These are phyloP conservation scores for Effrenium voratum DNA, from an alignment of 73 alveolate genomes.

Conservation along the genomic window DNA sequence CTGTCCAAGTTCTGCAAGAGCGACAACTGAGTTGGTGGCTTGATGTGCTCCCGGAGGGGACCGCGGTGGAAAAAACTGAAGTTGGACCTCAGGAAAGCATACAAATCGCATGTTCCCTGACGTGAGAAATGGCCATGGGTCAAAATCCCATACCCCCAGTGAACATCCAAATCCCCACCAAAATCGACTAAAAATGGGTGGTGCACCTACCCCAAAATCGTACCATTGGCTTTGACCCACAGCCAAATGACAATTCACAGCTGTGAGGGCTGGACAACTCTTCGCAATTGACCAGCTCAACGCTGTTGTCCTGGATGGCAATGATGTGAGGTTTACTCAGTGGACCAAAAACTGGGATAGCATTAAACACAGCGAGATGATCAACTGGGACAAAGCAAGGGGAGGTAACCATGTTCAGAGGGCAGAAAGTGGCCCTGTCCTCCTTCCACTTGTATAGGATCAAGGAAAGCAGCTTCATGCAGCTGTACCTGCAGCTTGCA, in stretches of 20 bases:
- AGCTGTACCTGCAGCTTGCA: not conserved
- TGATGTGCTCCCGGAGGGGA: slow-evolving; percentile 88
- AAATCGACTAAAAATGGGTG: too few species aligned
- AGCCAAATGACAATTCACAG: too few species aligned
- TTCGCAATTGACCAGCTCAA: slow-evolving; percentile 79
- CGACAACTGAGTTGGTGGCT: not conserved
- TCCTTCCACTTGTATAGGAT: slow-evolving; percentile 85
- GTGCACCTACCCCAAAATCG: too few species aligned
- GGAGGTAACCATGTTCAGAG: not conserved
- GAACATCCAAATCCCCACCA: too few species aligned
- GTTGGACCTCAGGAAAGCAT: slow-evolving; percentile 53
- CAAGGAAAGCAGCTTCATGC: slow-evolving; percentile 82
- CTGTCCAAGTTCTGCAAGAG: not conserved
- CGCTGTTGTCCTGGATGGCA: slow-evolving; percentile 62
- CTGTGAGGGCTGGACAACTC: slow-evolving; percentile 40
- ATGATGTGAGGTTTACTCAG: too few species aligned
- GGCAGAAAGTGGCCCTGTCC: not conserved
- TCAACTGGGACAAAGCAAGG: too few species aligned
- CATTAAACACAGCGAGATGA: not conserved
- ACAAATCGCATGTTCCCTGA: too few species aligned
- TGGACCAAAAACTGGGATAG: not conserved
- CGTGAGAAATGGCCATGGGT: too few species aligned
- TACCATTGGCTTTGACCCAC: too few species aligned
- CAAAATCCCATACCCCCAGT: too few species aligned
- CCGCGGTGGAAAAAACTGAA: slow-evolving; percentile 93